Conservation (phyloP, 495 filamentous ascomycete species). For the Penicillium desertorum region DNA sequence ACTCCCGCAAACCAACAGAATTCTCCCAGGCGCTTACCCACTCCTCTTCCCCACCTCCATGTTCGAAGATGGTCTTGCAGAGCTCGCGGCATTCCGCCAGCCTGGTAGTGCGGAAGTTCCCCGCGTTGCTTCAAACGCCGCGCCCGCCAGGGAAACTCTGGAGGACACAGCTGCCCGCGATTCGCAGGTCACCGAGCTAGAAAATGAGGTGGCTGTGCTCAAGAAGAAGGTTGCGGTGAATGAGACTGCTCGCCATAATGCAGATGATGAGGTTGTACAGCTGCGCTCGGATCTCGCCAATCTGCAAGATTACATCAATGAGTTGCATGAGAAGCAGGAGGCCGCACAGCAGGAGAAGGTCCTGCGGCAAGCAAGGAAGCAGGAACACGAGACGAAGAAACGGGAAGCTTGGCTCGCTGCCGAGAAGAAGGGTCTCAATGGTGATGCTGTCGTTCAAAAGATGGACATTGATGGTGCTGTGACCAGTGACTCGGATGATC, state of each 20-base stretch:
- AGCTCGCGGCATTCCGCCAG: slow-evolving; percentile 45
- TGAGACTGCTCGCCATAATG: slow-evolving; percentile 39
- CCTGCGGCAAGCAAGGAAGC: slow-evolving; percentile 42
- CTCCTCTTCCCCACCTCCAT: slow-evolving; percentile 49
- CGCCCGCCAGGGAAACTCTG: slow-evolving; percentile 10
- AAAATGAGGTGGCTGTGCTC: slow-evolving; percentile 38
- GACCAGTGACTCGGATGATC: slow-evolving; percentile 44
- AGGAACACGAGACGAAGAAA: slow-evolving; percentile 38
- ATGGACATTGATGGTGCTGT: slow-evolving; percentile 36
- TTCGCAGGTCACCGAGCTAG: slow-evolving; percentile 35
- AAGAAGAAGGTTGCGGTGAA: slow-evolving; percentile 43
- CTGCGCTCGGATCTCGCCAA: slow-evolving; percentile 39
- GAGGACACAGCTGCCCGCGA: slow-evolving; percentile 28
- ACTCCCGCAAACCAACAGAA: slow-evolving; percentile 20
- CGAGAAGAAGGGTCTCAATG: slow-evolving; percentile 48
- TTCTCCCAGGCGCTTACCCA: slow-evolving; percentile 55
- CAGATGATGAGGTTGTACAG: slow-evolving; percentile 39
- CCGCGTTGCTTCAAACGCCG: slow-evolving; percentile 14
- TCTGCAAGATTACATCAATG: slow-evolving; percentile 44
- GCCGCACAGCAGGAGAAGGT: slow-evolving; percentile 37
- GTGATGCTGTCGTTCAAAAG: slow-evolving; percentile 39
- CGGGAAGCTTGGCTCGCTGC: slow-evolving; percentile 49
- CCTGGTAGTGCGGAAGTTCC: slow-evolving; percentile 17
- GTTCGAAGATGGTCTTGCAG: slow-evolving; percentile 56
- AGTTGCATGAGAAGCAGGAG: slow-evolving; percentile 44